phyloP scores from a whole-genome alignment of 1,284 basidiomycete genomes.

The Sutorius eximius region DNA sequence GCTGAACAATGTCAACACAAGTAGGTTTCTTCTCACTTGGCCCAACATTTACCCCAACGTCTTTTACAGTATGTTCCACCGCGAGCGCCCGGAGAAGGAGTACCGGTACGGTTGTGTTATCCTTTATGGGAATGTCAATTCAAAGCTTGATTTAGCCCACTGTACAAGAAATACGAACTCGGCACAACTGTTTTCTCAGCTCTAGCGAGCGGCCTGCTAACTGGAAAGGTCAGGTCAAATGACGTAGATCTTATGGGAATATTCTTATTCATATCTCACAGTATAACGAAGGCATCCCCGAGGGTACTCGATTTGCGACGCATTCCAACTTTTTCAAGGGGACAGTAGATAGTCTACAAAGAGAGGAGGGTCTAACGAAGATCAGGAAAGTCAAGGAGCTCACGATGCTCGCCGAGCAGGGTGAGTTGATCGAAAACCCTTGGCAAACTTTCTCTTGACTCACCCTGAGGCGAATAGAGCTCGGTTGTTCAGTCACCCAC shows the following conservation, averaged over 20 bases:
- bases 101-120: constrained; percentile 33
- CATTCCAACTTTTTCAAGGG: constrained; percentile 47
- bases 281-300: constrained; percentile 42
- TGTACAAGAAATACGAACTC: constrained; percentile 38
- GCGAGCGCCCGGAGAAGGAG: constrained; percentile 56
- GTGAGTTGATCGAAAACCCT: constrained; percentile 8
- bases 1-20: constrained; percentile 57
- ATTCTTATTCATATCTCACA: constrained; percentile 14
- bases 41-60: background rate
- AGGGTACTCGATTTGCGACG: constrained; percentile 54
- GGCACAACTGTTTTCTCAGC: constrained; percentile 57
- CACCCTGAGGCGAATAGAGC: constrained; percentile 28
- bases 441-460: background rate
- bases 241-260: too few relatives aligned
- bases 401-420: constrained; percentile 45
- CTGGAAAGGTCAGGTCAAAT: constrained; percentile 42
- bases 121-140: background rate
- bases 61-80: constrained; percentile 40
- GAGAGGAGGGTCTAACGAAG: constrained; percentile 45
- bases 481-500: constrained; percentile 56
- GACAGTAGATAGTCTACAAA: constrained; percentile 37
- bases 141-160: constrained; percentile 24
- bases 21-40: constrained; percentile 17
- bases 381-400: constrained; percentile 53
- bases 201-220: constrained; percentile 52